Evolutionary conservation across 805 yeast genomes (phyloP).

Genomic region (Candida corydali): DNA sequence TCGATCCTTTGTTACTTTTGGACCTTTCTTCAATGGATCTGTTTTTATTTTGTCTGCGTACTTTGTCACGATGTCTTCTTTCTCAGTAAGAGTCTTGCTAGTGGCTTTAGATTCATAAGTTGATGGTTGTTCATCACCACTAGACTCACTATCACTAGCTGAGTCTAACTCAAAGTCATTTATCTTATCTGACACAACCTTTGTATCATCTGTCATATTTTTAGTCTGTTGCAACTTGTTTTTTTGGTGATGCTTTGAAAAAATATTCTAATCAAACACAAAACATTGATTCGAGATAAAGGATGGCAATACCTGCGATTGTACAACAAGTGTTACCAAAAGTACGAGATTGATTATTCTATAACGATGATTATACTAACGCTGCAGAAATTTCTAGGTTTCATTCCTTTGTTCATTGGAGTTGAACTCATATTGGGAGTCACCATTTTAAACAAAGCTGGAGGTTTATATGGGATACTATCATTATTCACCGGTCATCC

Average conservation of each 20-base stretch:
- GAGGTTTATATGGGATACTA: slow-evolving; percentile 82
- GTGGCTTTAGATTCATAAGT: background rate
- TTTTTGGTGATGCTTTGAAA: background rate
- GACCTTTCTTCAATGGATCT: slow-evolving; percentile 55
- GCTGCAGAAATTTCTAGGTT: slow-evolving; percentile 57
- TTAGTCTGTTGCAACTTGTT: background rate
- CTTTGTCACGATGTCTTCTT: slow-evolving; percentile 51
- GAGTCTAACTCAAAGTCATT: background rate
- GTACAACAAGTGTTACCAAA: slow-evolving; percentile 15
- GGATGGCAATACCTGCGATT: slow-evolving; percentile 5
- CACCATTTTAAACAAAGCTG: slow-evolving; percentile 79
- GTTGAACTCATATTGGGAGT: slow-evolving; percentile 76
- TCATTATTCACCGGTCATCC: slow-evolving; percentile 90
- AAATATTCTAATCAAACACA: too few species aligned
- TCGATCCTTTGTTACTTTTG: slow-evolving; percentile 68
- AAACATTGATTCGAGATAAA: background rate
- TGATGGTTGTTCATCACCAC: slow-evolving; percentile 6
- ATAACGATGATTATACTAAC: background rate
- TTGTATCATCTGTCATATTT: background rate
- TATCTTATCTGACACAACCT: background rate
- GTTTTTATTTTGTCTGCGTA: slow-evolving; percentile 63
- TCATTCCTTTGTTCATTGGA: slow-evolving; percentile 78
- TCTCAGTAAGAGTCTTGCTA: slow-evolving; percentile 28
- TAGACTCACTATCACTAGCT: slow-evolving; percentile 15
- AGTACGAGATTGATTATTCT: slow-evolving; percentile 12